Evolutionary conservation across 1,139 yeast species (phyloP), one percentile per base, ranked within the genome.

Genomic region (Geotrichum siamense): DNA sequence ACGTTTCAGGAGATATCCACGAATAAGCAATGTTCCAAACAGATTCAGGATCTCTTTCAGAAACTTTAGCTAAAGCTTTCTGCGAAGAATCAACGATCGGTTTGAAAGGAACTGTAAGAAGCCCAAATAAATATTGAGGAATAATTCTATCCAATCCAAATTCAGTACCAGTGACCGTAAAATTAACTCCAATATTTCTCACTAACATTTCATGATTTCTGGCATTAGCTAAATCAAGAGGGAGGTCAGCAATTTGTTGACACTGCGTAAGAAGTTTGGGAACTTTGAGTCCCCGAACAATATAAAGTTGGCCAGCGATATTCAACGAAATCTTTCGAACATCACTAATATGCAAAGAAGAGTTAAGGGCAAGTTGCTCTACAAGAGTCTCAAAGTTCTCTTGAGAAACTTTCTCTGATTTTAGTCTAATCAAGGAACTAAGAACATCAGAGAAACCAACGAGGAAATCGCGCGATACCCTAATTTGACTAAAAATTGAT

Each of bases 11-110:
- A 3, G 47, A 43, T n/a, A 43, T 38, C 47, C 47, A 43, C 15
- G 43, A 39, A 43, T 21, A 43, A 5, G 47, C 47, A 25, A 75
- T 57, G 0, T 68, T 58, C 94, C 96, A 89, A 1, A 84, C 69
- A 5, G 67, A 49, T 0, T 62, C 62, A 4, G 72, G 69, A 43
- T 74, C 67, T 41, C 70, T 70, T 10, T 63, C 67, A 10, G 68
- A 62, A 8, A 81, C 61, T 5, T 60, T 56, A 0, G 80, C 76
- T 8, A 84, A 57, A 5, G 75, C 71, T 50, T 81, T 91, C 45
- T 71, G 67, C 2, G 83, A 81, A 3, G 83, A 84, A 17, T 76
- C 74, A 94, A 95, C 86, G 23, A 82, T 71, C 1, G 98, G 98
- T 49, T 86, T 83, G 55, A 91, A 87, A 50, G 76, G 75, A 38